Conservation (phyloP, 257 asterid species). For the Solanum sejunctum region DNA sequence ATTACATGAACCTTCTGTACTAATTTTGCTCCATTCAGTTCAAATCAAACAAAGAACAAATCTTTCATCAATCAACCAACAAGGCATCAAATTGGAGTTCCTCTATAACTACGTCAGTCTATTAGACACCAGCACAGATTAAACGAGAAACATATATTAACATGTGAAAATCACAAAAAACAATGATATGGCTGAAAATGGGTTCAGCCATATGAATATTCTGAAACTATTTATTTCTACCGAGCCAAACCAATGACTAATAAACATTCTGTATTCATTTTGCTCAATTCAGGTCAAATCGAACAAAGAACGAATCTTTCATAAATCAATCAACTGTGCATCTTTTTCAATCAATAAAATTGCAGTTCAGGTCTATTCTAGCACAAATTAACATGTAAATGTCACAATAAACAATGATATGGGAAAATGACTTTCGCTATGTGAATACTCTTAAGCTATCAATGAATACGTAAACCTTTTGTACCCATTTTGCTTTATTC, state of each 20-base stretch:
- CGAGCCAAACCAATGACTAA: too few species aligned
- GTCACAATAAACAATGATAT: neutral
- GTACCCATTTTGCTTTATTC: neutral
- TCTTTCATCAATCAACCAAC: neutral
- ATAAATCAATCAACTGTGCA: neutral
- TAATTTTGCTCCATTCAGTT: neutral
- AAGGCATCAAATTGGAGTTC: neutral
- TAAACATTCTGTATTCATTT: neutral
- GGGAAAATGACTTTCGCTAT: too few species aligned
- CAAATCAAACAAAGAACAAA: neutral
- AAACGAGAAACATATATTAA: neutral
- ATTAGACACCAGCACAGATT: neutral
- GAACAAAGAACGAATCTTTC: neutral
- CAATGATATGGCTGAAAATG: neutral
- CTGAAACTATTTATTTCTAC: neutral
- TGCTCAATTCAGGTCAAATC: neutral
- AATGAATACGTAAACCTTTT: neutral
- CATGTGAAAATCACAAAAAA: neutral
- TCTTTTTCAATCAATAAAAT: neutral
- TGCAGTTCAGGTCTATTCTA: neutral
- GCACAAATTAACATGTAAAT: neutral
- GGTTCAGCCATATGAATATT: neutral
- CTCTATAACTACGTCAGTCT: neutral
- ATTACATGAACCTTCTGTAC: neutral
- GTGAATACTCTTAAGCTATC: neutral